Base-by-base conservation (phyloP, 176 grass and related monocot species). In the Guadua angustifolia region DNA sequence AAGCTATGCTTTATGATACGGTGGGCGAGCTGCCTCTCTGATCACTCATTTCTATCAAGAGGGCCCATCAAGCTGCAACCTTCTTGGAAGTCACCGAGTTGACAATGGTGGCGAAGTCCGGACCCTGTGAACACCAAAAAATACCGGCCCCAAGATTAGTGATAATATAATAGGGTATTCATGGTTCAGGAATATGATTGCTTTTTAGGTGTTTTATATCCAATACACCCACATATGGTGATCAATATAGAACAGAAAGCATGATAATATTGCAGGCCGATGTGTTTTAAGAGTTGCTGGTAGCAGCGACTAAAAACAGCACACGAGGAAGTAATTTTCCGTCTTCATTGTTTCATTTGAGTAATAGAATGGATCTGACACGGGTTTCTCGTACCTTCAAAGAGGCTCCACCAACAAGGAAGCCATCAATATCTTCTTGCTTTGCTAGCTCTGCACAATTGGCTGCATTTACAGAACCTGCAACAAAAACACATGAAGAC, bases 361-460 rank as follows among this genome's bases (percentile, higher is more conserved):
- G 10, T 10, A 58, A 58, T 24, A 58, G 8, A 58, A 22, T 10
- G 66, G 26, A 29, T 61, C 26, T 38, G 42, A 21, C 36, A 5
- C 25, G 39, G 63, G 57, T 22, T 55, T 83, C 7, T 8, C 39
- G 19, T 95, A 99, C 93, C 93, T 96, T 99, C 78, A 99, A 71
- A 60, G 97, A 99, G 60, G 97, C 93, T 47, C 97, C 93, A 4
- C 97, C 97, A 46, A 99, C 97, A 82, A 99, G 97, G 81, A 99
- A 99, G 44, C 97, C 93, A 68, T 99, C 97, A 12, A 96, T 99
- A 87, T 99, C 97, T 89, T 95, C 89, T 89, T 99, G 85, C 86
- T 94, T 94, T 60, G 97, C 97, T 59, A 99, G 86, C 61, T 99
- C 93, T 42, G 91, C 88, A 76, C 86, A 99, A 63, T 99, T 99